Evolutionary conservation across 805 yeast species (phyloP).

Genomic region (Helenozyma baotianmanensis): DNA sequence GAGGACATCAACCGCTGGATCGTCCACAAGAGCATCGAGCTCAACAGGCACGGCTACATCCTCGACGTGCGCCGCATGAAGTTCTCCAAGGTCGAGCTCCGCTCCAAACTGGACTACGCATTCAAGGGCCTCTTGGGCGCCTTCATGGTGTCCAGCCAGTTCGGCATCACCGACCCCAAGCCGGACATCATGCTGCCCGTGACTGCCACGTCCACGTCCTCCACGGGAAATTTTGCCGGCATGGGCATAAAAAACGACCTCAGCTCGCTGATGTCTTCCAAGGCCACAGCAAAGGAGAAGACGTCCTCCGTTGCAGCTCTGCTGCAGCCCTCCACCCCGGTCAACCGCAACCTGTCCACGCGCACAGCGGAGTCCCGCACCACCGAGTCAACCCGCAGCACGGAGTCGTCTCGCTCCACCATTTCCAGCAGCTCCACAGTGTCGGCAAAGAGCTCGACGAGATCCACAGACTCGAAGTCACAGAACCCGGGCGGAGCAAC

Average conservation of each 20-base stretch:
- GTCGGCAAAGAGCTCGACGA: conserved; percentile 1
- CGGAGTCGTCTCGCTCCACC: too few relatives aligned
- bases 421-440: too few relatives aligned
- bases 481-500: not conserved
- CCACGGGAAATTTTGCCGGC: too few relatives aligned
- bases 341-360: too few relatives aligned
- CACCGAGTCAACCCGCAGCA: too few relatives aligned
- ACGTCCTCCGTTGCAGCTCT: too few relatives aligned
- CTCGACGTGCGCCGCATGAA: conserved; percentile 47
- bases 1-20: conserved; percentile 30
- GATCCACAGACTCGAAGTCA: not conserved
- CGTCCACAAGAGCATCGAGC: conserved; percentile 37
- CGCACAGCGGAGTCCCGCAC: too few relatives aligned
- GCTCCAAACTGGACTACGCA: conserved; percentile 13
- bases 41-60: conserved; percentile 56
- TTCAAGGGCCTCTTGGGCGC: conserved; percentile 30
- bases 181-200: not conserved
- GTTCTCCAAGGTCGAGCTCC: conserved; percentile 42
- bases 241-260: too few relatives aligned
- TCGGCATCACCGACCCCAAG: not conserved
- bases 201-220: too few relatives aligned
- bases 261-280: too few relatives aligned
- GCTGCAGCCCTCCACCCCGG: too few relatives aligned
- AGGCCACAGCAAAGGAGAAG: too few relatives aligned
- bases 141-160: conserved; percentile 22